Percentiles rank a stretch among this genome's conserved stretches.
These are phyloP conservation scores for Pseudohyphozyma bogoriensis DNA, from an alignment of 768 basidiomycete species.

Conservation along the genomic window DNA sequence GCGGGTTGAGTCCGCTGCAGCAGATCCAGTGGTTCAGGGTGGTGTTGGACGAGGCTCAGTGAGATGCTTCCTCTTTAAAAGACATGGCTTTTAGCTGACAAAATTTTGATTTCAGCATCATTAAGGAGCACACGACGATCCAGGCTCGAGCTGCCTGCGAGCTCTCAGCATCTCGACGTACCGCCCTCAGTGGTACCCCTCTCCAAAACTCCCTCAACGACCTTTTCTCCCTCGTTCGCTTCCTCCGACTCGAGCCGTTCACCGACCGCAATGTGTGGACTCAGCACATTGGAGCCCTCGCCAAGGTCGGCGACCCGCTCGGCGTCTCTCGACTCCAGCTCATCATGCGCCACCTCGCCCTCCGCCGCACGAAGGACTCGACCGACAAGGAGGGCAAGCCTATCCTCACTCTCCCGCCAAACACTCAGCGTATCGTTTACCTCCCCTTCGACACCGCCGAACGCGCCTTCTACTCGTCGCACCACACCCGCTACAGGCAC, in stretches of 20 bases:
- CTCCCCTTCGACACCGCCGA: conserved; percentile 77
- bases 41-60: conserved; percentile 36
- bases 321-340: conserved; percentile 89
- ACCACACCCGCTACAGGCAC: conserved; percentile 80
- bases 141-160: conserved; percentile 93
- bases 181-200: conserved; percentile 94
- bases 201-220: conserved; percentile 99
- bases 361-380: conserved; percentile 91
- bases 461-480: conserved; percentile 62
- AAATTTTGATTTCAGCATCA: conserved; percentile 53
- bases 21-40: conserved; percentile 79
- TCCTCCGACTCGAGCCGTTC: conserved; percentile 79
- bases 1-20: conserved; percentile 64
- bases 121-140: conserved; percentile 91
- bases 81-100: background rate
- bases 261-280: conserved; percentile 91
- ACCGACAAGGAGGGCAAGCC: conserved; percentile 66
- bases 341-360: conserved; percentile 92
- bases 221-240: conserved; percentile 92
- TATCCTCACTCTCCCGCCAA: conserved; percentile 79
- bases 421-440: conserved; percentile 75
- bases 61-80: background rate
- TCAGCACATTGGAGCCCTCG: conserved; percentile 80
- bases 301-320: conserved; percentile 71
- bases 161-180: conserved; percentile 78